Conservation (phyloP, 257 asterid genomes). For the Primulina huaijiensis region DNA sequence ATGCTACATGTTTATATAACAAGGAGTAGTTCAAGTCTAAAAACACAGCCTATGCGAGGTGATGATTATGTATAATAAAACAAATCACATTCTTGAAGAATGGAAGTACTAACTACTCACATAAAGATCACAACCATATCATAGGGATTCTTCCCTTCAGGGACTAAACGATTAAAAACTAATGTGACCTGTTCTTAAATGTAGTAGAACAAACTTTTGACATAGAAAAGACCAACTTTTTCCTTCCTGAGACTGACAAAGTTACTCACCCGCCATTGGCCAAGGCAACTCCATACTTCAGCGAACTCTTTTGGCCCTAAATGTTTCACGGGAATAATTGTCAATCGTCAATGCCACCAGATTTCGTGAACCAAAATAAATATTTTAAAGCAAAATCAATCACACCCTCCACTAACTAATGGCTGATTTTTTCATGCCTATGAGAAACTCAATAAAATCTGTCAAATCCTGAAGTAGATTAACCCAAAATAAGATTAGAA, state of each 20-base stretch:
- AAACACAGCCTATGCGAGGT: neutral
- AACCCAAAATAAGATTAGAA: neutral
- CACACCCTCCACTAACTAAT: slow-evolving; percentile 7
- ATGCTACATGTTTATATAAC: neutral
- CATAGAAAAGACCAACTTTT: neutral
- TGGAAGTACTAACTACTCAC: neutral
- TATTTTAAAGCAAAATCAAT: neutral
- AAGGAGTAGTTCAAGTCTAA: neutral
- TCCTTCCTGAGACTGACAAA: neutral
- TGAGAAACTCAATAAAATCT: neutral
- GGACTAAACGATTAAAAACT: neutral
- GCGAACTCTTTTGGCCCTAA: slow-evolving; percentile 79
- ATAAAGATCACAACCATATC: slow-evolving; percentile 2
- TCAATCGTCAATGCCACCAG: slow-evolving; percentile 2
- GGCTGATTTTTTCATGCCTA: neutral
- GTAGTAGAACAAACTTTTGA: neutral
- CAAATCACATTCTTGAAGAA: neutral
- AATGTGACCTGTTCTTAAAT: neutral
- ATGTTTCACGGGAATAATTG: slow-evolving; percentile 11
- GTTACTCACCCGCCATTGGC: slow-evolving; percentile 72
- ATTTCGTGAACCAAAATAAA: slow-evolving; percentile 16
- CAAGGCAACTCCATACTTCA: slow-evolving; percentile 77
- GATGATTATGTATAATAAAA: neutral
- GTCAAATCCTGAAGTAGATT: neutral
- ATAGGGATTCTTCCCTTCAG: neutral